phyloP scores from a whole-genome alignment of 1,284 basidiomycete species.

The Pseudozyma hubeiensis region DNA sequence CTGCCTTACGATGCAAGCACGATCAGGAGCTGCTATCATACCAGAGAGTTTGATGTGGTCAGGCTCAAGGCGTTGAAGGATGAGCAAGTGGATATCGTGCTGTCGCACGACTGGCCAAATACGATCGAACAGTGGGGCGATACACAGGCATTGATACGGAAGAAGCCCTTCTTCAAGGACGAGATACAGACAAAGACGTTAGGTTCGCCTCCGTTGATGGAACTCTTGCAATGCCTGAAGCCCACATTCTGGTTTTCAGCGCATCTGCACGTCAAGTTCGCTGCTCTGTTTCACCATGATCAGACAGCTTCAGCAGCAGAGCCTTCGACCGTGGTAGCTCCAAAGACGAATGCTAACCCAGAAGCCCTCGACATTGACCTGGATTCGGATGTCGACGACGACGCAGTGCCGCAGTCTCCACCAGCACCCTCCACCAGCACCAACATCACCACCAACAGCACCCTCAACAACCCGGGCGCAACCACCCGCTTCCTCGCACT shows the following conservation, averaged over 20 bases:
- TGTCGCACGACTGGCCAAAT: constrained; percentile 97
- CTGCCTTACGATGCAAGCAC: constrained; percentile 77
- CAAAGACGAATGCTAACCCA: constrained; percentile 23
- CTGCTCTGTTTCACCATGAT: constrained; percentile 44
- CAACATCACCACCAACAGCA: background rate
- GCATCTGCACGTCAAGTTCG: constrained; percentile 85
- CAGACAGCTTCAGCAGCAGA: background rate
- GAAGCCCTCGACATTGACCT: constrained; percentile 52
- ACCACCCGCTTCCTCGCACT: constrained; percentile 87
- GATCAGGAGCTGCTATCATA: constrained; percentile 90
- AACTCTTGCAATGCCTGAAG: constrained; percentile 78
- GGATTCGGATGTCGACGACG: constrained; percentile 35
- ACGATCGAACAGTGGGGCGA: constrained; percentile 87
- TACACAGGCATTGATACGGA: constrained; percentile 75
- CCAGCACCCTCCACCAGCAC: background rate
- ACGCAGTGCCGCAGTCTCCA: background rate
- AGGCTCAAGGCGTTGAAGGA: constrained; percentile 80
- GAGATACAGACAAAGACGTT: constrained; percentile 78
- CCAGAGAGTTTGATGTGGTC: constrained; percentile 84
- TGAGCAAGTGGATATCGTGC: constrained; percentile 75
- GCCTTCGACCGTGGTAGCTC: background rate
- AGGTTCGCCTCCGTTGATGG: constrained; percentile 89
- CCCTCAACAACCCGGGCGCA: background rate
- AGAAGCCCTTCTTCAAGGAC: constrained; percentile 83
- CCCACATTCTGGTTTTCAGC: constrained; percentile 96